Percentiles rank a stretch among this genome's conserved stretches.
These are phyloP conservation scores for Plasmodium knowlesi DNA, from an alignment of 169 alveolate genomes.

Conservation along the genomic window DNA sequence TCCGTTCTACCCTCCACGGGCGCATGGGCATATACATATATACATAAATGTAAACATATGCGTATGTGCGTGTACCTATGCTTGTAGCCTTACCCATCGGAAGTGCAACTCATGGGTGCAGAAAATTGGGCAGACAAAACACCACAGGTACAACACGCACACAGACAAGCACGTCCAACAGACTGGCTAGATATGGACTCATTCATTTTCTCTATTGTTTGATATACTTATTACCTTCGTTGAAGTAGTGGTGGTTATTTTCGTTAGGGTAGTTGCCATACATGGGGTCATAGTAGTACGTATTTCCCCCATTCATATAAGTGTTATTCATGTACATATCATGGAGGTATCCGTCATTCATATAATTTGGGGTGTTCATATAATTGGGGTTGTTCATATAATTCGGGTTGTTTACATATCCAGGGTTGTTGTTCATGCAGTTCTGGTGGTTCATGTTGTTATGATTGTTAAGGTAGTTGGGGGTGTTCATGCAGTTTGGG, in stretches of 20 bases:
- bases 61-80: not conserved
- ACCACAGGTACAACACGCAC: not conserved
- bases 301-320: constrained; percentile 46
- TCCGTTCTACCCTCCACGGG: not conserved
- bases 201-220: not conserved
- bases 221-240: constrained; percentile 2
- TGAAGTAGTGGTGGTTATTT: constrained; percentile 33
- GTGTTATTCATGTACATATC: constrained; percentile 19
- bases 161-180: not conserved
- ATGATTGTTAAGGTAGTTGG: not conserved
- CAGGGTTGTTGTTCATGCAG: constrained; percentile 22
- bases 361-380: constrained; percentile 3
- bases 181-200: not conserved
- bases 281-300: constrained; percentile 43
- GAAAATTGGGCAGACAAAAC: not conserved
- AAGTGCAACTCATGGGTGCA: not conserved
- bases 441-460: not conserved
- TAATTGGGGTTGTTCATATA: not conserved
- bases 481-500: not conserved
- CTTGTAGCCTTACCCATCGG: not conserved
- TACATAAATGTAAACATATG: not conserved
- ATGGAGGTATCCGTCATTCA: constrained; percentile 17
- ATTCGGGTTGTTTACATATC: not conserved
- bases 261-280: constrained; percentile 10
- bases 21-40: not conserved